Percentiles rank a stretch among this genome's conserved stretches.
phyloP scores from a whole-genome alignment of 2,329 filamentous ascomycete species.

The Coniochaeta hoffmannii region DNA sequence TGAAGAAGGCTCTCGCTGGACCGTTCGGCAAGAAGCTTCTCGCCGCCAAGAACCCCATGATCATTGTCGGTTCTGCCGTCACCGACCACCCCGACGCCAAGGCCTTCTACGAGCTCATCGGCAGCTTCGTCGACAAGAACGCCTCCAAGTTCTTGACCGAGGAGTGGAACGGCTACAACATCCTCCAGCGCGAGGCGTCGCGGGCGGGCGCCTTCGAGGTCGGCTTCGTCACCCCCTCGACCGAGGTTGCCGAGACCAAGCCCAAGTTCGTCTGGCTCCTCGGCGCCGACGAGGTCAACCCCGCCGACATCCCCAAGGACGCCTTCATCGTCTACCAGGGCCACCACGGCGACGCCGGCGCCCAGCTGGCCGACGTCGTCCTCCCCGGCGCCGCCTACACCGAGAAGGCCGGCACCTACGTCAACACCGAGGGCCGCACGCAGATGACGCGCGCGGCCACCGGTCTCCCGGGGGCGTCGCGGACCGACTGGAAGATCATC shows the following conservation, averaged over 20 bases:
- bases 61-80: slow-evolving; percentile 86
- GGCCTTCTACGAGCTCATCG: slow-evolving; percentile 86
- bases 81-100: slow-evolving; percentile 88
- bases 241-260: slow-evolving; percentile 72
- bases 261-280: slow-evolving; percentile 97
- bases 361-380: slow-evolving; percentile 86
- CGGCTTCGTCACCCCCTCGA: slow-evolving; percentile 82
- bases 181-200: slow-evolving; percentile 89
- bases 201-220: slow-evolving; percentile 91
- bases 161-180: slow-evolving; percentile 97
- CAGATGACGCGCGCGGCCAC: slow-evolving; percentile 91
- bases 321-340: slow-evolving; percentile 98
- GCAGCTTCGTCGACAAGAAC: slow-evolving; percentile 88
- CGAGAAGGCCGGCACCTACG: slow-evolving; percentile 90
- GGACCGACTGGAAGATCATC: slow-evolving; percentile 99
- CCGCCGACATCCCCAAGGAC: slow-evolving; percentile 84
- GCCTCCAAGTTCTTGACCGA: slow-evolving; percentile 76
- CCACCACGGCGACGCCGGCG: slow-evolving; percentile 91
- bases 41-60: slow-evolving; percentile 87
- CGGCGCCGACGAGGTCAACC: slow-evolving; percentile 83
- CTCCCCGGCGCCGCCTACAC: slow-evolving; percentile 94
- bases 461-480: slow-evolving; percentile 77
- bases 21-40: slow-evolving; percentile 90
- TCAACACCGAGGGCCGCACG: slow-evolving; percentile 96
- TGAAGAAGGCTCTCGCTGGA: slow-evolving; percentile 81